These are phyloP conservation scores for Phytophthora rubi DNA, from an alignment of 352 stramenopile species.

Conservation along the genomic window DNA sequence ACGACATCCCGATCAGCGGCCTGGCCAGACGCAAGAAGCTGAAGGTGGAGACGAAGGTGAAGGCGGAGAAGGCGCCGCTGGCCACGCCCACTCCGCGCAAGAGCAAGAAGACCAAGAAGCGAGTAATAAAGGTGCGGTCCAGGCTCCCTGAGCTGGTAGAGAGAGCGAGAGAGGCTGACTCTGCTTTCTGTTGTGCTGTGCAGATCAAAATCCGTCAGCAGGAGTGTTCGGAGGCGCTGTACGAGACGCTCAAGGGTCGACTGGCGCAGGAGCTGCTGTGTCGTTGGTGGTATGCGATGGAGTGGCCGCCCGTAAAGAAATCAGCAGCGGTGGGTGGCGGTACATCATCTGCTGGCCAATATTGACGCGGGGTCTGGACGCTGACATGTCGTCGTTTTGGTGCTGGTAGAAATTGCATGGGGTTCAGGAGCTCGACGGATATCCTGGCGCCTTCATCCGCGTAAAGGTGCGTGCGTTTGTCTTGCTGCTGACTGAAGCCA, in stretches of 20 bases:
- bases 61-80: slow-evolving; percentile 24
- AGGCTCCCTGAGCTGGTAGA: no score
- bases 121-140: slow-evolving; percentile 57
- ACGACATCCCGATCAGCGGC: slow-evolving; percentile 76
- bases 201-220: slow-evolving; percentile 88
- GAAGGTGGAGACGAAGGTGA: slow-evolving; percentile 53
- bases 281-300: slow-evolving; percentile 87
- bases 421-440: slow-evolving; percentile 85
- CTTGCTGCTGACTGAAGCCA: not conserved
- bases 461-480: slow-evolving; percentile 56
- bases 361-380: not conserved
- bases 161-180: no score
- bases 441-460: slow-evolving; percentile 78
- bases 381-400: slow-evolving; percentile 7
- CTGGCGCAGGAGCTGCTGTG: slow-evolving; percentile 83
- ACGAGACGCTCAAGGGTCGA: slow-evolving; percentile 78
- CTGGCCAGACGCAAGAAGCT: slow-evolving; percentile 67
- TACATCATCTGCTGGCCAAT: not conserved
- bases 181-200: not conserved
- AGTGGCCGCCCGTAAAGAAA: slow-evolving; percentile 69
- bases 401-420: slow-evolving; percentile 62
- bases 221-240: slow-evolving; percentile 84
- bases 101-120: slow-evolving; percentile 49
- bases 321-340: slow-evolving; percentile 30
- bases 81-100: slow-evolving; percentile 34